Evolutionary conservation across 441 rosid genomes (phyloP).

Genomic region (Eugenia klotzschiana): DNA sequence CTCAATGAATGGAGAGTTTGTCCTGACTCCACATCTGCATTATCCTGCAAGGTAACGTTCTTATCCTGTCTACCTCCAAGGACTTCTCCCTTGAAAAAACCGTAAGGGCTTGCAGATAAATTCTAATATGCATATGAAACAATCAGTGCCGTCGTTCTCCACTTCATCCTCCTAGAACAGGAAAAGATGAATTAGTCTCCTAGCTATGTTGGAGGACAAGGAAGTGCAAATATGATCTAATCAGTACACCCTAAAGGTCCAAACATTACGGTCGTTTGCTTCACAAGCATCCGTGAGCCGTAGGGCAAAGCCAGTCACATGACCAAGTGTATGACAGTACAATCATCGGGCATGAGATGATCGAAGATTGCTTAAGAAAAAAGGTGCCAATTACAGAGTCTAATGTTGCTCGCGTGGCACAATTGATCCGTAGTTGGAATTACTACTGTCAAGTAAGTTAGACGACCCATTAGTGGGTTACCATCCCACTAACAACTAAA

Average conservation of each 20-base stretch:
- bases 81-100: background rate
- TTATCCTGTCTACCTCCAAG: background rate
- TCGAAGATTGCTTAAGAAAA: background rate
- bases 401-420: background rate
- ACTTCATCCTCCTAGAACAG: background rate
- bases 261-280: background rate
- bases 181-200: background rate
- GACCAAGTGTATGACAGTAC: background rate
- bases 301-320: background rate
- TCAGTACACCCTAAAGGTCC: background rate
- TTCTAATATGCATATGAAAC: background rate
- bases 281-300: background rate
- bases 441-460: background rate
- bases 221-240: background rate
- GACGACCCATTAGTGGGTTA: background rate
- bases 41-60: background rate
- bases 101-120: background rate
- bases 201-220: background rate
- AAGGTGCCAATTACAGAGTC: background rate
- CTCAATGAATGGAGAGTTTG: background rate
- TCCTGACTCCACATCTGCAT: background rate
- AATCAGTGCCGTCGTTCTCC: background rate
- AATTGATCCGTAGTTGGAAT: background rate
- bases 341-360: background rate
- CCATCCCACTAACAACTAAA: background rate